These are phyloP conservation scores for Cystobasidium tubakii DNA, from an alignment of 768 basidiomycete species.

Conservation along the genomic window DNA sequence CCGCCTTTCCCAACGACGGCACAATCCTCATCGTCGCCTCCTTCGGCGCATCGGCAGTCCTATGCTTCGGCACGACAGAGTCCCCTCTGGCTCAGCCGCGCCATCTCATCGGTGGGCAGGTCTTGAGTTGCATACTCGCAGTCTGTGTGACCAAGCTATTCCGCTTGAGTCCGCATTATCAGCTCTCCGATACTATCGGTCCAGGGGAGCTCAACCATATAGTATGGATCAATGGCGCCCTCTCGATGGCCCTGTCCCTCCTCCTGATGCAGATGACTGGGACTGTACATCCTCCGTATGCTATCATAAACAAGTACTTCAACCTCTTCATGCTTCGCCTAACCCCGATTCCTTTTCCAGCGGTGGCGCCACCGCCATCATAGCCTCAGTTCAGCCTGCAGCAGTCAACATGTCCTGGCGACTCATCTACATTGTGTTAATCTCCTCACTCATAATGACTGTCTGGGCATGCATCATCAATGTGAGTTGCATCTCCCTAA, in stretches of 20 bases:
- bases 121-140: conserved; percentile 16
- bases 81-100: conserved; percentile 37
- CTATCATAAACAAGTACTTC: too few species aligned
- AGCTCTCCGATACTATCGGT: not conserved
- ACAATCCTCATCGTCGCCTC: conserved; percentile 33
- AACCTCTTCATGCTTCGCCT: too few species aligned
- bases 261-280: conserved; percentile 37
- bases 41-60: conserved; percentile 32
- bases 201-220: conserved; percentile 33
- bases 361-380: conserved; percentile 37
- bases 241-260: conserved; percentile 22
- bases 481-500: conserved; percentile 17
- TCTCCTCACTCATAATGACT: conserved; percentile 1
- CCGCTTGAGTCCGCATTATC: conserved; percentile 12
- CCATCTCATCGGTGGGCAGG: conserved; percentile 30
- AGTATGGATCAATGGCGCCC: conserved; percentile 35
- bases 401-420: conserved; percentile 30
- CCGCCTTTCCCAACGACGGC: conserved; percentile 34
- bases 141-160: conserved; percentile 33
- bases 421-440: conserved; percentile 25
- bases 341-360: not conserved
- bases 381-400: conserved; percentile 17
- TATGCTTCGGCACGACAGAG: conserved; percentile 27
- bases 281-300: conserved; percentile 36
- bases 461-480: conserved; percentile 37